Conservation (phyloP, 1,139 yeast species). For the Yamadazyma dushanensis region DNA sequence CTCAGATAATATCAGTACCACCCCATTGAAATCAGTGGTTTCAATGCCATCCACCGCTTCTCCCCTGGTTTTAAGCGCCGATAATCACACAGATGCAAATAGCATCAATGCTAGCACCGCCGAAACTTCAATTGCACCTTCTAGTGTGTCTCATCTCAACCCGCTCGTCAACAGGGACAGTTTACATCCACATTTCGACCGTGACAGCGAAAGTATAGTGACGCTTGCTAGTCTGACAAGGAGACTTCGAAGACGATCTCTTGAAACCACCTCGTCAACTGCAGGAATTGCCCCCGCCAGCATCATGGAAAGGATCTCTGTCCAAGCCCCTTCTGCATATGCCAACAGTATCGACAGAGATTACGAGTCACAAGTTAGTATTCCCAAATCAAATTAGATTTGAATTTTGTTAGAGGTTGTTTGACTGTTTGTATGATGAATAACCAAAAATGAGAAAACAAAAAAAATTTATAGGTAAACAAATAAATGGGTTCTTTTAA, state of each 20-base stretch:
- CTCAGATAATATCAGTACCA: constrained; percentile 45
- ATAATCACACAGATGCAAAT: constrained; percentile 37
- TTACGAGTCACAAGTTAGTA: constrained; percentile 11
- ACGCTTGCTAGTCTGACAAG: constrained; percentile 56
- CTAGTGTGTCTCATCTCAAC: constrained; percentile 18
- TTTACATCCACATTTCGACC: constrained; percentile 21
- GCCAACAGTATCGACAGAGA: constrained; percentile 16
- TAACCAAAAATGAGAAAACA: not conserved
- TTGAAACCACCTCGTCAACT: constrained; percentile 60
- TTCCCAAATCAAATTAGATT: constrained; percentile 1
- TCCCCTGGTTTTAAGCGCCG: constrained; percentile 43
- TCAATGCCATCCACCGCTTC: constrained; percentile 50
- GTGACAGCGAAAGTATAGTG: constrained; percentile 55
- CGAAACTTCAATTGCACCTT: constrained; percentile 54
- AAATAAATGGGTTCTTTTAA: constrained; percentile 20
- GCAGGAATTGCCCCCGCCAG: constrained; percentile 68
- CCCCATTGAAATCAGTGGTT: constrained; percentile 51
- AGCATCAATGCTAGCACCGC: constrained; percentile 50
- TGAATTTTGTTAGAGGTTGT: not conserved
- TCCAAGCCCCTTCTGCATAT: constrained; percentile 15
- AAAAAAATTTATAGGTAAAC: not conserved
- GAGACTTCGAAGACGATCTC: constrained; percentile 49
- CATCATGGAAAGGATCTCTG: constrained; percentile 49
- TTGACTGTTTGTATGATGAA: not conserved
- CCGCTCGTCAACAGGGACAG: constrained; percentile 13